Base-by-base conservation (phyloP, 768 basidiomycete genomes). In the Pleurotus tuoliensis region DNA sequence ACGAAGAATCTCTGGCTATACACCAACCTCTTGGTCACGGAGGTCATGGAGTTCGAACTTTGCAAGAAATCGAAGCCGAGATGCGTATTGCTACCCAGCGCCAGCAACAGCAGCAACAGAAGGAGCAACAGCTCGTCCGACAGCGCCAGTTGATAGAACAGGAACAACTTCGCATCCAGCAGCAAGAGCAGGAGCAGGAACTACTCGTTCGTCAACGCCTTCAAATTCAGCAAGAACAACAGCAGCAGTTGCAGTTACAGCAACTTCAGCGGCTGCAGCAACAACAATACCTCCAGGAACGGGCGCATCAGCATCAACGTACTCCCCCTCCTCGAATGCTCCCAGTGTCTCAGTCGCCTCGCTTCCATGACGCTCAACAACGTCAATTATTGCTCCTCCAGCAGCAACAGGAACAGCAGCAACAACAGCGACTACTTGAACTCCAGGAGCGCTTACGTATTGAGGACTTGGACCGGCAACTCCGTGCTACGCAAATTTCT, bases 51-150 rank as follows among this genome's bases (percentile, higher is more conserved):
- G 75, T 78, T 8, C 83, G 84, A 16, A 92, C 90, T 0, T 66
- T 93, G 24, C 85, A 90, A 61, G 92, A 94, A 61, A 86, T 94
- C 57, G 92, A 94, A 64, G 82, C 84, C 3, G 92, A 94, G 69
- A 90, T 92, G 88, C 78, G 79, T n/a, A 78, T 79, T 5, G 79
- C 77, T 20, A 82, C 82, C 25, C 77, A 82, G 52, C 77, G 81
- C 58, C 67, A 69, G 8, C 68, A 74, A 24, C 58, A 57, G 13
- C 60, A 59, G 44, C 34, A 63, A 61, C 70, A 60, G 61, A 65
- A 54, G 18, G 54, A 66, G 13, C 66, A 70, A 43, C 65, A 68
- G 40, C 52, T 62, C 20, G 52, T 65, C n/a, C 58, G 70, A 5
- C 73, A 75, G 54, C 69, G 68, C 47, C 71, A 76, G 8, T 24